Evolutionary conservation across 1,139 yeast species (phyloP), one percentile per base, ranked within the genome.

Genomic region (Yamadazyma dushanensis): DNA sequence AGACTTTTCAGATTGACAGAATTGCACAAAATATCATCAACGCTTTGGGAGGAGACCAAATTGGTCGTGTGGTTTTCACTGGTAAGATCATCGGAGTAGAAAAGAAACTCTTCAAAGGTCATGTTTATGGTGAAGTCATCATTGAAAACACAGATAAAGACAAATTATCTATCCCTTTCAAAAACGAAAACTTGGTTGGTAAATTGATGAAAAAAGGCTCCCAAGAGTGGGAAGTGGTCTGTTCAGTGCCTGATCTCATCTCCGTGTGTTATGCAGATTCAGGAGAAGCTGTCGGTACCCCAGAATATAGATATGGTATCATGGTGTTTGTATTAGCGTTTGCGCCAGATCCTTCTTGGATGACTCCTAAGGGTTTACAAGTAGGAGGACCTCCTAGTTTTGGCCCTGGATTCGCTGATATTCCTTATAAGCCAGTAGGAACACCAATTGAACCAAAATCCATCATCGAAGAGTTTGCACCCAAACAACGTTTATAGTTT

Each of bases 201-300:
- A 56, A 45, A 35, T 39, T 49, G 22, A 48, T 45, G 18, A 43
- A 45, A 11, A 38, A 45, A 16, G 48, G 45, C 8, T 39, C 40
- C 34, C 30, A 55, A 47, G 26, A 47, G 35, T 37, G 48, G 57
- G 36, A 51, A 48, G 17, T 49, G 29, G 35, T 67, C 11, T 61
- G 66, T 18, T 58, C 71, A 2, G 76, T 71, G 14, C 78, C 78
- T 3, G 77, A 72, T 44, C 47, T 72, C 36, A 69, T 71, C 36
- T 54, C 73, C 4, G 70, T 72, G 2, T 49, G 66, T 30, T 73
- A 71, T n/a, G n/a, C n/a, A n/a, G n/a, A n/a, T n/a, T n/a, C n/a
- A n/a, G n/a, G n/a, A n/a, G n/a, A n/a, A n/a, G n/a, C n/a, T n/a
- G n/a, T n/a, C n/a, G n/a, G n/a, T n/a, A n/a, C n/a, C n/a, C n/a